Evolutionary conservation across 169 alveolate genomes (phyloP).

Genomic region (Babesia ovis): DNA sequence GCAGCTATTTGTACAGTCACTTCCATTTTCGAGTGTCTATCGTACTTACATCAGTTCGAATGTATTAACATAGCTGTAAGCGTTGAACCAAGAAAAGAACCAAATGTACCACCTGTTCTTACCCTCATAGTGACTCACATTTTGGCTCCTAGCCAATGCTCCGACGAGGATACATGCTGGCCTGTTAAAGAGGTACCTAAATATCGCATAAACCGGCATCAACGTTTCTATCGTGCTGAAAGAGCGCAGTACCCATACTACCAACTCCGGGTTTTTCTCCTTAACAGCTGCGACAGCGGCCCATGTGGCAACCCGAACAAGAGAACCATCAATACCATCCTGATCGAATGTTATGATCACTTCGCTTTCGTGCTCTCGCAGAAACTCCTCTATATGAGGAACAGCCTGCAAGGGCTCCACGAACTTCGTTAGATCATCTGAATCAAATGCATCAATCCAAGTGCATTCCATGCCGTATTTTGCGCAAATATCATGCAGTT

Average conservation of each 20-base stretch:
- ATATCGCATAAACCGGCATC: background rate
- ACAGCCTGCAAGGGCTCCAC: conserved; percentile 23
- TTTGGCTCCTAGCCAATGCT: background rate
- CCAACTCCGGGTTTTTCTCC: conserved; percentile 21
- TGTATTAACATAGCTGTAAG: conserved; percentile 43
- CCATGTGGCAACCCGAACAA: conserved; percentile 63
- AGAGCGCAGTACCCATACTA: conserved; percentile 33
- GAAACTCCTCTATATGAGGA: conserved; percentile 6
- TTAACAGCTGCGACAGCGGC: conserved; percentile 34
- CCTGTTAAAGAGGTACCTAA: background rate
- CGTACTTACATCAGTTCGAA: conserved; percentile 2
- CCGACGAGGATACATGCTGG: background rate
- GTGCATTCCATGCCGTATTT: conserved; percentile 22
- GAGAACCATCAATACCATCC: conserved; percentile 70
- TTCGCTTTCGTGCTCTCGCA: background rate
- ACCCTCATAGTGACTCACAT: conserved; percentile 17
- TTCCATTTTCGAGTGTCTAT: too few relatives aligned
- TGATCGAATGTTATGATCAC: conserved; percentile 72
- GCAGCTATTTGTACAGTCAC: too few relatives aligned
- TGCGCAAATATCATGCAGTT: conserved; percentile 53
- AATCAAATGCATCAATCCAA: conserved; percentile 24
- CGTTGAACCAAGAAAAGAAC: conserved; percentile 23
- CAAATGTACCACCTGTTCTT: conserved; percentile 25
- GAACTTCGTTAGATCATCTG: conserved; percentile 23
- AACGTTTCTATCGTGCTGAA: background rate